phyloP scores from a whole-genome alignment of 805 yeast genomes.

The Blastobotrys chiropterorum region DNA sequence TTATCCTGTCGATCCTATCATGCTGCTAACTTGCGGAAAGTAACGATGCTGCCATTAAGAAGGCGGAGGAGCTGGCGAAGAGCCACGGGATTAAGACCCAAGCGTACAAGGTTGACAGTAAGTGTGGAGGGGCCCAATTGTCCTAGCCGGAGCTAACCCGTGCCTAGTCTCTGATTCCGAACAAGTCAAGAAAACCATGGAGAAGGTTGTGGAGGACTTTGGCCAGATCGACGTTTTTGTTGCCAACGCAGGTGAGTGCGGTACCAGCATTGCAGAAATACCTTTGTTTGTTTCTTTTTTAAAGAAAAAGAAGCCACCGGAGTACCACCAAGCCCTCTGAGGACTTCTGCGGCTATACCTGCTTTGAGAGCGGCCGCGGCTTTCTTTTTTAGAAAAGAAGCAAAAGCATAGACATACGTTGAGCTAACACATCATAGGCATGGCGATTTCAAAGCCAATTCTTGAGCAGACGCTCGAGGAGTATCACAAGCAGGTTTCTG shows the following conservation, averaged over 20 bases:
- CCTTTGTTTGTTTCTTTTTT: too few relatives aligned
- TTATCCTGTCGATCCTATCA: not conserved
- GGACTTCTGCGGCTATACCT: too few relatives aligned
- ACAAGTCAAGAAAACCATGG: not conserved
- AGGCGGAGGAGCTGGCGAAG: constrained; percentile 47
- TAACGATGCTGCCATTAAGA: constrained; percentile 48
- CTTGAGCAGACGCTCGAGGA: constrained; percentile 55
- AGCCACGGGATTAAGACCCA: constrained; percentile 54
- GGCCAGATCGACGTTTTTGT: constrained; percentile 47
- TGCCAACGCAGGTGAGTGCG: constrained; percentile 42
- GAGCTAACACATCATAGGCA: constrained; percentile 34
- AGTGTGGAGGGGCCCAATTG: too few relatives aligned
- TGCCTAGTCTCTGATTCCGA: not conserved
- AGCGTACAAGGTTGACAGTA: constrained; percentile 50
- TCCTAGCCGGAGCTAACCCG: not conserved
- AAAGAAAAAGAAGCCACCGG: too few relatives aligned
- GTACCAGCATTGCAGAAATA: too few relatives aligned
- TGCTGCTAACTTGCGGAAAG: not conserved
- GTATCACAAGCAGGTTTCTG: constrained; percentile 53
- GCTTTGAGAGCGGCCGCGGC: too few relatives aligned
- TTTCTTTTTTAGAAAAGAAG: too few relatives aligned
- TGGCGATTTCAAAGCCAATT: constrained; percentile 56
- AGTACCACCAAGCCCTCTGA: too few relatives aligned
- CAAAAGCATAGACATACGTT: too few relatives aligned
- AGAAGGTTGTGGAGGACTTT: constrained; percentile 41